Base-by-base conservation (phyloP, 345 rosid genomes). In the Laguncularia racemosa region DNA sequence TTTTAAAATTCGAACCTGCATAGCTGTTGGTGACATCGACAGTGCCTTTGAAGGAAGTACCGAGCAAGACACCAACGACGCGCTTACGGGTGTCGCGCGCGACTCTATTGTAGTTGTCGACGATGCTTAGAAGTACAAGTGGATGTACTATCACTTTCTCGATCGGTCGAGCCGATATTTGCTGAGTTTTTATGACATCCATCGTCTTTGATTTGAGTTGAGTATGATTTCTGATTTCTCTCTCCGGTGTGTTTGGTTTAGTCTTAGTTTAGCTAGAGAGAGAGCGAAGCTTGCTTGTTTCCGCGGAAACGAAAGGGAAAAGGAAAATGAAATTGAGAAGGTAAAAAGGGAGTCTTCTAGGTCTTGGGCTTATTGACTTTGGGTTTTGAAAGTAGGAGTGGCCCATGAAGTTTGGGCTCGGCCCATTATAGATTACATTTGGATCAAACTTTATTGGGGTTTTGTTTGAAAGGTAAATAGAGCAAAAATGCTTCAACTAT, bases 91-190 rank as follows among this genome's bases (percentile, higher is more conserved):
- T 78, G 68, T 93, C 97, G 64, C 85, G 87, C 46, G 97, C 96
- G 49, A 89, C 97, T 12, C 99, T 77, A 61, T 79, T 93, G 80
- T 86, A 93, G 76, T 93, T 91, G 68, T 93, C 97, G 67, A 89
- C 96, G 67, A 93, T 86, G 72, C 99, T 93, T 10, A 93, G 89
- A 44, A 93, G 85, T 50, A 93, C 99, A 49, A 93, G 86, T 6
- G 99, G 99, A 18, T 93, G 99, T 50, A 92, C 96, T 46, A 92
- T 70, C 61, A 89, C 99, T 59, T 86, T 93, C 88, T 89, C 96
- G 14, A 93, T 79, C 44, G 99, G 84, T 61, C 85, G 78, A 38
- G 91, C 61, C 17, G 80, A 71, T 48, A 93, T 71, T 68, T 93
- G 96, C 73, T 89, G 97, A 23, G 97, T 83, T 75, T 93, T 93